Evolutionary conservation across 495 filamentous ascomycete species (phyloP), one percentile per base, ranked within the genome.

Genomic region (Penicillium robsamsonii): DNA sequence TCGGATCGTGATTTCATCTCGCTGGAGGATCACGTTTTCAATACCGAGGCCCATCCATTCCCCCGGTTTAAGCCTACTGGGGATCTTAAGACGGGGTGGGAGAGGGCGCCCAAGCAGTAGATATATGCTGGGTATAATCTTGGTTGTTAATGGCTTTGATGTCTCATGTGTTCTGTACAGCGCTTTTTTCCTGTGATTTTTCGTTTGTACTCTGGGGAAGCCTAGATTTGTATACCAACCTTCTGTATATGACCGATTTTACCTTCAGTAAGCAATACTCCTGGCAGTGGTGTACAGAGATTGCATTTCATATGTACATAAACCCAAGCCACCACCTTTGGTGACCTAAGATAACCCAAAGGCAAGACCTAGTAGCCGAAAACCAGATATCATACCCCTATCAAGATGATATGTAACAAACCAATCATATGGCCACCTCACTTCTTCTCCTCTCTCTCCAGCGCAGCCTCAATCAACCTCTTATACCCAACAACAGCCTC

Each of bases 1-100:
- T 93, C 90, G 22, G 86, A 88, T 8, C 79, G 85, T 48, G 90
- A 96, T 41, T 75, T 97, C 48, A 77, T 97, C 45, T 89, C 92
- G 10, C 77, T 97, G 31, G 87, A 92, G 59, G 79, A 92, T 47
- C 75, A 96, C 33, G 90, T 99, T 24, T 84, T 97, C 60, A 99
- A 97, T 67, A 97, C 95, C 15, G 94, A 97, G 78, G 94, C 91
- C 18, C 94, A 99, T 70, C 85, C 89, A 2, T 80, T 99, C 58
- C 94, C 94, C 8, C 77, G 88, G 20, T 97, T 99, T 64, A 82
- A 91, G 64, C 82, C 90, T 60, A 83, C 81, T 5, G 85, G 84
- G 44, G 79, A 90, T 46, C 86, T 97, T 58, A 83, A 81, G 68
- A 97, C 93, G 0, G 92, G 94, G 1, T 98, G 94, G 94, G 73